A percentile compares a stretch with the other conserved stretches of the same genome.
Evolutionary conservation across 176 grass and related monocot species (phyloP).

Genomic region (Oryza brachyantha): DNA sequence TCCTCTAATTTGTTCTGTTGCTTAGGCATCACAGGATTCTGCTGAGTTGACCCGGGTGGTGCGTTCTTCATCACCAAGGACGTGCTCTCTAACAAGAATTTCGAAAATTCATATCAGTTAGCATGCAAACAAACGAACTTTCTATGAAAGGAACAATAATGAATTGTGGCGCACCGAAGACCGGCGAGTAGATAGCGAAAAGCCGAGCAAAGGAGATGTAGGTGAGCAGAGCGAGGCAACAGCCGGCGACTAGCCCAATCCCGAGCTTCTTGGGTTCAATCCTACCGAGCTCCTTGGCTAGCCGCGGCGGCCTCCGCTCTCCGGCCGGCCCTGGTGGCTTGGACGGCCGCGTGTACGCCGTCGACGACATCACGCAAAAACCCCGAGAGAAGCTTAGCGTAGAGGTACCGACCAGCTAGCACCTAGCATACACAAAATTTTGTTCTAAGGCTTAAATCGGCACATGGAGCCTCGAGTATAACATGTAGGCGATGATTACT

Average conservation of each 20-base stretch:
- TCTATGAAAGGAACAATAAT: neutral
- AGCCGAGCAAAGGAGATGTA: constrained; percentile 48
- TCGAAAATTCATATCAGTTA: neutral
- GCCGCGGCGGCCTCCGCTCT: constrained; percentile 35
- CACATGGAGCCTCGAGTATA: constrained; percentile 18
- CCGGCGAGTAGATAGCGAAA: constrained; percentile 54
- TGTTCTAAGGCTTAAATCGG: neutral
- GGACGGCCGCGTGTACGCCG: constrained; percentile 43
- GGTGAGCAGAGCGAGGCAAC: constrained; percentile 49
- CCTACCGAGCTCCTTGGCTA: constrained; percentile 50
- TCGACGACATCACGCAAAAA: constrained; percentile 40
- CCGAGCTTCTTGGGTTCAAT: constrained; percentile 61
- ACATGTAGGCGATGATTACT: constrained; percentile 35
- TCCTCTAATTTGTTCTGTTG: neutral
- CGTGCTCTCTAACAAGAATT: constrained; percentile 32
- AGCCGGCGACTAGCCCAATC: constrained; percentile 47
- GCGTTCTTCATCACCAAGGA: constrained; percentile 39
- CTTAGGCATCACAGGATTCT: neutral
- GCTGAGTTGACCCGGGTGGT: neutral
- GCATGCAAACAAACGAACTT: neutral
- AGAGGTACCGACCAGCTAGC: neutral
- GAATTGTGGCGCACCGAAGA: constrained; percentile 29
- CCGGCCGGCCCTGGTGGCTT: constrained; percentile 37
- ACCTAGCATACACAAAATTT: neutral
- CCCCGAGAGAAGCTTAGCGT: neutral